Base-by-base conservation (phyloP, 2,329 filamentous ascomycete genomes). In the Fusarium udum region DNA sequence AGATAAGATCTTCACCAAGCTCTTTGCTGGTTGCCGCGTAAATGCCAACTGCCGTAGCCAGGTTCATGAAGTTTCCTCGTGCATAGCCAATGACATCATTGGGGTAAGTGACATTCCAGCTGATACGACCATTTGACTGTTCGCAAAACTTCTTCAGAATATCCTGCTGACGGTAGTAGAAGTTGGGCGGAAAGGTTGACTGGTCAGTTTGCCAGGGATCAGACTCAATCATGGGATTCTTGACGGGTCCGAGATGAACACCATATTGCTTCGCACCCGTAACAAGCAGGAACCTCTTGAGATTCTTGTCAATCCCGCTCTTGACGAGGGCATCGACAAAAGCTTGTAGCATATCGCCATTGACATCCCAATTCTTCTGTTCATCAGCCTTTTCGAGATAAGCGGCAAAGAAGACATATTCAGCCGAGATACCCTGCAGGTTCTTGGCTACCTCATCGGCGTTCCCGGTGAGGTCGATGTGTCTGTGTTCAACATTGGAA, bases 51-150 rank as follows among this genome's bases (percentile, higher is more conserved):
- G 56, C 64, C 12, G 56, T 69, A 12, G 26, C 49, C n/a, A 69
- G 24, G 22, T 69, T 69, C 66, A 69, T 69, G 12, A 69, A 69
- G 34, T 69, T 69, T 18, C 66, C 64, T 12, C 57, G 64, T 1
- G 64, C 66, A 12, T 68, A 69, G 5, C 66, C 66, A 3, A 69
- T 68, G 13, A 69, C 66, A 24, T 69, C 66, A n/a, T 63, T 68
- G 3, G 64, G 49, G 20, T 69, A 69, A 0, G 66, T 69, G 4
- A 68, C 66, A 20, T 69, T 65, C 62, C 62, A 65, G 9, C 46
- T 16, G 0, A 32, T 8, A 1, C 24, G 40, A 8, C 48, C 59
- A 2, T 40, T 34, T 10, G 26, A 24, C 15, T 65, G 40, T 1
- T 55, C 24, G 16, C 58, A 65, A 8, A 65, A 65, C 0, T 26